Base-by-base conservation (phyloP, 345 rosid genomes). In the Atalantia buxifolia region DNA sequence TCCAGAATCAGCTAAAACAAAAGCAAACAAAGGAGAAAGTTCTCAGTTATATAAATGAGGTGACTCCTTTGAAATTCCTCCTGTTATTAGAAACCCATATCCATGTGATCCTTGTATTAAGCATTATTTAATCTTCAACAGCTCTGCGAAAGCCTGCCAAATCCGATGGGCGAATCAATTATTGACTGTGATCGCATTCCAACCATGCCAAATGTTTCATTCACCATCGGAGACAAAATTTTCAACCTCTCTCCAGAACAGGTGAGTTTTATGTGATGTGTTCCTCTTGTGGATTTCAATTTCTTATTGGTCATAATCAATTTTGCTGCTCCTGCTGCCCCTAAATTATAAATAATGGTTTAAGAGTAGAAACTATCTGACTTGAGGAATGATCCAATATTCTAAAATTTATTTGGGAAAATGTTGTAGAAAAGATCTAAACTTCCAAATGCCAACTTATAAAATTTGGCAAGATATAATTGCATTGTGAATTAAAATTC, bases 111-210 rank as follows among this genome's bases (percentile, higher is more conserved):
- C 19, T 9, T 55, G 7, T 31, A 57, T 33, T 27, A 19, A 64
- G 24, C 28, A 10, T 25, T 50, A n/a, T 27, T 67, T 56, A 8
- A 53, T 64, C 10, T 24, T 74, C 35, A 25, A 76, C 88, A 91
- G 92, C 83, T 93, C 13, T 93, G 96, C 21, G 88, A 92, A 72
- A 92, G 87, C 85, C 72, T 92, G 42, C 94, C 93, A 3, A 92
- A 90, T 82, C 98, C 93, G 1, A 82, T 79, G 81, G 93, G 91
- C 14, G 91, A 90, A 69, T 87, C 96, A 2, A 56, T 78, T 7
- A 79, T 92, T 2, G 92, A 92, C 70, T 90, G 97, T 42, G 65
- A 62, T 16, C 81, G 74, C 65, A 80, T 92, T 38, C 48, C 87
- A 28, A 53, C 19, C 84, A 85, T 92, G 97, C 94, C 93, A 67